Conservation (phyloP, 495 filamentous ascomycete species). For the Aspergillus leporis region DNA sequence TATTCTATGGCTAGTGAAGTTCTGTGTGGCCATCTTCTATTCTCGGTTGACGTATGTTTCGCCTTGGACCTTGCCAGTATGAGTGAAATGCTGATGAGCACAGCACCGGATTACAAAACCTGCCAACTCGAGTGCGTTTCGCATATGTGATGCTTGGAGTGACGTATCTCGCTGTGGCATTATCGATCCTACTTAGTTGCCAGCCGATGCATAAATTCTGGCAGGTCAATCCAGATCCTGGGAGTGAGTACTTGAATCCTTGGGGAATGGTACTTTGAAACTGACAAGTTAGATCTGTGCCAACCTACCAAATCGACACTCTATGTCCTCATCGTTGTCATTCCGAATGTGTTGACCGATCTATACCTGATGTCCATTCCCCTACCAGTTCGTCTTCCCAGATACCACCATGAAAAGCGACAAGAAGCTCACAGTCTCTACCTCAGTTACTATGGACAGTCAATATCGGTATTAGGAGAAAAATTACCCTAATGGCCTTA, state of each 20-base stretch:
- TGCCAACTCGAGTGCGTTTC: conserved; percentile 41
- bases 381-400: conserved; percentile 33
- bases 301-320: conserved; percentile 37
- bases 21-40: conserved; percentile 52
- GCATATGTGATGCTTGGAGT: conserved; percentile 46
- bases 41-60: conserved; percentile 49
- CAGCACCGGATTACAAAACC: conserved; percentile 43
- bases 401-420: not conserved
- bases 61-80: not conserved
- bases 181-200: conserved; percentile 49
- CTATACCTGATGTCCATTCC: conserved; percentile 54
- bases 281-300: conserved; percentile 28
- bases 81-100: not conserved
- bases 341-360: conserved; percentile 51
- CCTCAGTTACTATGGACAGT: conserved; percentile 47
- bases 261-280: not conserved
- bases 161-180: conserved; percentile 47
- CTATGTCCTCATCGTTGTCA: conserved; percentile 36
- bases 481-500: conserved; percentile 49
- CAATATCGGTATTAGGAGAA: conserved; percentile 43
- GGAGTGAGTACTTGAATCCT: conserved; percentile 33
- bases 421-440: not conserved
- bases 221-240: conserved; percentile 54
- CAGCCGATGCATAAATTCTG: conserved; percentile 49
- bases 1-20: conserved; percentile 54